Percentiles rank a stretch among this genome's conserved stretches.
These are phyloP conservation scores for Cercospora brassicicola DNA, from an alignment of 2,329 filamentous ascomycete species.

Conservation along the genomic window DNA sequence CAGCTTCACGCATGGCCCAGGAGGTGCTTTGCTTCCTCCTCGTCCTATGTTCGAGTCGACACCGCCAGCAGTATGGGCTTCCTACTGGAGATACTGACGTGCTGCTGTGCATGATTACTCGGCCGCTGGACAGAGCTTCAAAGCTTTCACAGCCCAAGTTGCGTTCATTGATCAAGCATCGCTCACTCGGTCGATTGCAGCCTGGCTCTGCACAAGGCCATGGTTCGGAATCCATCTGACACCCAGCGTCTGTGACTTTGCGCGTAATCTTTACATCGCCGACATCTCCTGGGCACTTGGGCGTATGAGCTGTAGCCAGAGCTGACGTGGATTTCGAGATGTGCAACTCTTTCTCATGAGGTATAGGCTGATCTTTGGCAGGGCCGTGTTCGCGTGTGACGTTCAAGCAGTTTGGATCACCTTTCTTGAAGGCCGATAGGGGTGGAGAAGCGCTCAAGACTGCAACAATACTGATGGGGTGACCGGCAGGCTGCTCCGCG, in stretches of 20 bases:
- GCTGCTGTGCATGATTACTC: background rate
- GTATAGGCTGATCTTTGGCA: background rate
- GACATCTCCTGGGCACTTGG: background rate
- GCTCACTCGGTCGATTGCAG: slow-evolving; percentile 1
- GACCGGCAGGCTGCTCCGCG: background rate
- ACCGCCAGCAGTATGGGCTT: background rate
- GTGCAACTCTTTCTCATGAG: background rate
- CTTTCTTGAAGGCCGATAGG: background rate
- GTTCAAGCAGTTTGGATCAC: background rate
- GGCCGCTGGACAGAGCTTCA: background rate
- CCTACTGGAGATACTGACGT: background rate
- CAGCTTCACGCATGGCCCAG: background rate
- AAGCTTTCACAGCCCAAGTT: background rate
- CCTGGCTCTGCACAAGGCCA: slow-evolving; percentile 3
- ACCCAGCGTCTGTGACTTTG: background rate
- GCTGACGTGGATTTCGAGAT: background rate
- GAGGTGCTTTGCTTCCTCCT: background rate
- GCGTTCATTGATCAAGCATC: background rate
- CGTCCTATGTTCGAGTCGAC: background rate
- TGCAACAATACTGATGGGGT: background rate
- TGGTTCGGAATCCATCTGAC: background rate
- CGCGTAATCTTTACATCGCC: background rate
- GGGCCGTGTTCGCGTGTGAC: background rate
- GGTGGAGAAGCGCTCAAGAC: background rate
- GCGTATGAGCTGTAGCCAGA: background rate